Evolutionary conservation across 306 rosid species (phyloP).

Genomic region (Prosopis cineraria): DNA sequence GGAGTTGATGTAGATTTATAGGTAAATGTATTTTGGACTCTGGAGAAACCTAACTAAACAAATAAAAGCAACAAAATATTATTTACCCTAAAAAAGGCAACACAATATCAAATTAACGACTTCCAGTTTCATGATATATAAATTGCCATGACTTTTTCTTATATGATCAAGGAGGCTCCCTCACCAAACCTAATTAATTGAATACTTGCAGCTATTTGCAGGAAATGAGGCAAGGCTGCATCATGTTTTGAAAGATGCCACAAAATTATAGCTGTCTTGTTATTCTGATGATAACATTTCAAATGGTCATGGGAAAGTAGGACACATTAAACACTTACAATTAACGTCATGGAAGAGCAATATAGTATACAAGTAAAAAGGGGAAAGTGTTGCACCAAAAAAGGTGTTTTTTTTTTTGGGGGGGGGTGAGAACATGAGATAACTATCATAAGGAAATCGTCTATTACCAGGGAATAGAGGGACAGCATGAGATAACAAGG

Average conservation of each 20-base stretch:
- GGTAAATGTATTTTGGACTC: not conserved
- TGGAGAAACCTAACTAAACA: constrained; percentile 10
- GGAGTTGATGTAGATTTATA: not conserved
- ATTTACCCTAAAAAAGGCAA: not conserved
- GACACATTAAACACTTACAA: not conserved
- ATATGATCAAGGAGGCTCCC: not conserved
- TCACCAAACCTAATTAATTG: constrained; percentile 5
- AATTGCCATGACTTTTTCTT: not conserved
- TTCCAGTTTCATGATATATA: not conserved
- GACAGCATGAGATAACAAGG: constrained; percentile 4
- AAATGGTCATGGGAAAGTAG: not conserved
- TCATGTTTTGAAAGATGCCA: not conserved
- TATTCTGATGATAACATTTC: constrained; percentile 1
- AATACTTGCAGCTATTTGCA: not conserved
- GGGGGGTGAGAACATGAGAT: too few relatives aligned
- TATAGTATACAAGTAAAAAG: not conserved
- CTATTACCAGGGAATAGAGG: constrained; percentile 2
- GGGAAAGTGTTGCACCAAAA: not conserved
- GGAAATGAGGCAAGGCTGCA: constrained; percentile 1
- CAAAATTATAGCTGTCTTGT: constrained; percentile 7
- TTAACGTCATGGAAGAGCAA: not conserved
- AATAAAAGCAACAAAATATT: not conserved
- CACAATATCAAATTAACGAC: not conserved
- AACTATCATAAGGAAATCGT: not conserved
- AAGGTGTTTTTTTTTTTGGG: too few relatives aligned